Percentiles rank a stretch among this genome's conserved stretches.
Evolutionary conservation across 192 early-diverging fungal genomes (phyloP).

Genomic region (Coemansia sp.): DNA sequence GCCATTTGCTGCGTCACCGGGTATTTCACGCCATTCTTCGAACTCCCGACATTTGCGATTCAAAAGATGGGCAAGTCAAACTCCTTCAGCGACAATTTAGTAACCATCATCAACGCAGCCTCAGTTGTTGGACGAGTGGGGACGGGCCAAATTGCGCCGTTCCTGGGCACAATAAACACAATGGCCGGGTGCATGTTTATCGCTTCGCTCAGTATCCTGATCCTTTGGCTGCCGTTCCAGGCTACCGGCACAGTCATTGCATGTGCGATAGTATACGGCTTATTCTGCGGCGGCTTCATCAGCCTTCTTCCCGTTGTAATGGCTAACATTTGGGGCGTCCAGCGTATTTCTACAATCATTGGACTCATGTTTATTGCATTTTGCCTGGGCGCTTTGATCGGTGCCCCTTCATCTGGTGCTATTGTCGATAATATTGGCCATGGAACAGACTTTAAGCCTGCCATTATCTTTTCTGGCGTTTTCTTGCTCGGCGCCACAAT

Average conservation of each 20-base stretch:
- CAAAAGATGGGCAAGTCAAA: slow-evolving; percentile 42
- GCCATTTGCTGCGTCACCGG: slow-evolving; percentile 47
- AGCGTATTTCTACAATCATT: slow-evolving; percentile 58
- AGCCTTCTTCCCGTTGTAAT: slow-evolving; percentile 57
- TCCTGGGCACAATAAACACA: slow-evolving; percentile 62
- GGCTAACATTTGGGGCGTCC: slow-evolving; percentile 58
- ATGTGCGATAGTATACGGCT: slow-evolving; percentile 56
- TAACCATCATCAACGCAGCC: slow-evolving; percentile 66
- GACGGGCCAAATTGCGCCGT: slow-evolving; percentile 60
- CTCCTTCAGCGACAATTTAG: slow-evolving; percentile 54
- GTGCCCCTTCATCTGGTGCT: slow-evolving; percentile 55
- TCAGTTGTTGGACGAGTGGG: slow-evolving; percentile 63
- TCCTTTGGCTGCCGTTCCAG: slow-evolving; percentile 58
- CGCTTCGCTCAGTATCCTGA: slow-evolving; percentile 46
- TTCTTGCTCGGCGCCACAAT: slow-evolving; percentile 30
- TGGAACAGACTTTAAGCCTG: slow-evolving; percentile 32
- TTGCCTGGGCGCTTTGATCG: slow-evolving; percentile 51
- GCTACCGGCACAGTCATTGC: slow-evolving; percentile 40
- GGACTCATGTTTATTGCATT: slow-evolving; percentile 56
- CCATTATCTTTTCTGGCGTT: slow-evolving; percentile 42
- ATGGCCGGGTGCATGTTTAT: slow-evolving; percentile 50
- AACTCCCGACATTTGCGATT: slow-evolving; percentile 48
- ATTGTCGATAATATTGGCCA: slow-evolving; percentile 54
- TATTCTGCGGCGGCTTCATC: slow-evolving; percentile 61
- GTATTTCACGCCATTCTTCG: slow-evolving; percentile 63